These are phyloP conservation scores for Leucocoprinus birnbaumii DNA, from an alignment of 768 basidiomycete genomes.

Conservation along the genomic window DNA sequence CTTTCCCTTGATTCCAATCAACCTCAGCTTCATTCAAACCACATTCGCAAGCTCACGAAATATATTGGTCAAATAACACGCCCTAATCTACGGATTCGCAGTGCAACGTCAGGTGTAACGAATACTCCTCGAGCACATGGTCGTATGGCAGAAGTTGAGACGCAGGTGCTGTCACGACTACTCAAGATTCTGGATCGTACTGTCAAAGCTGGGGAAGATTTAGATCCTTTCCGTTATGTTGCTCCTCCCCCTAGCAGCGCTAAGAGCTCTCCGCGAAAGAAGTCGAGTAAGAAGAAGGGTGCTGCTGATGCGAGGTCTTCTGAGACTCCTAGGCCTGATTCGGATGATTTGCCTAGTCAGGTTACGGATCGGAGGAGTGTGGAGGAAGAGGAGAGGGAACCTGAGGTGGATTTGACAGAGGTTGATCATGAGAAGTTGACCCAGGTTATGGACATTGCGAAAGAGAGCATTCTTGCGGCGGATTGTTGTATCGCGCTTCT, in stretches of 20 bases:
- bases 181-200: conserved; percentile 79
- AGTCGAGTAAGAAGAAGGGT: conserved; percentile 41
- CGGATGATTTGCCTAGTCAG: conserved; percentile 19
- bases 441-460: conserved; percentile 53
- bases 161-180: conserved; percentile 54
- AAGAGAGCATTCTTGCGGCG: conserved; percentile 77
- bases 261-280: conserved; percentile 45
- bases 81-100: conserved; percentile 66
- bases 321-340: conserved; percentile 36
- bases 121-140: conserved; percentile 50
- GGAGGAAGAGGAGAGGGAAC: conserved; percentile 15
- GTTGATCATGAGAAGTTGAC: conserved; percentile 46
- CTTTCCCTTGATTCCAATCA: conserved; percentile 53
- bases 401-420: conserved; percentile 13
- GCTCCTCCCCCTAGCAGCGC: conserved; percentile 19
- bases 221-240: conserved; percentile 61
- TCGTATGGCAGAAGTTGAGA: conserved; percentile 68
- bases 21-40: conserved; percentile 55
- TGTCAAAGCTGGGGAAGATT: conserved; percentile 70
- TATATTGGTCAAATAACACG: conserved; percentile 65
- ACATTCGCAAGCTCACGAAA: conserved; percentile 69
- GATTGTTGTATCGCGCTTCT: conserved; percentile 82
- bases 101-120: conserved; percentile 32
- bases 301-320: conserved; percentile 38
- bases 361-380: conserved; percentile 24